phyloP scores from a whole-genome alignment of 2,329 filamentous ascomycete species.

The Aspergillus intermedius region DNA sequence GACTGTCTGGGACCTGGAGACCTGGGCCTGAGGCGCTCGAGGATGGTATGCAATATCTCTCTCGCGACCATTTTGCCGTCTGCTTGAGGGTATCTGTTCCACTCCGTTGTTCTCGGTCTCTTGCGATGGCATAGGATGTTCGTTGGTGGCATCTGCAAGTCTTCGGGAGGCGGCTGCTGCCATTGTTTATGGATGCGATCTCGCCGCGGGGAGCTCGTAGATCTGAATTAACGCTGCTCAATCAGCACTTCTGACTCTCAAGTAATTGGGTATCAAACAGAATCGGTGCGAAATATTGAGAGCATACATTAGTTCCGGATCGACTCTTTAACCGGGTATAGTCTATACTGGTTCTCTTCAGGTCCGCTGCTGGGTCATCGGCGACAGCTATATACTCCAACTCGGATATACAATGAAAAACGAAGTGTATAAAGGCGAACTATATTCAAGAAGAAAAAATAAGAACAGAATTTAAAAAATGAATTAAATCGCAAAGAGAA shows the following conservation, averaged over 20 bases:
- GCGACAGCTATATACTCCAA: not conserved
- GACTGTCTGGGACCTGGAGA: conserved; percentile 52
- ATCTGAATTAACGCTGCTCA: not conserved
- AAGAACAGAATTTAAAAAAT: not conserved
- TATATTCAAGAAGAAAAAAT: conserved; percentile 3
- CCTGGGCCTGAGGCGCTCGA: conserved; percentile 49
- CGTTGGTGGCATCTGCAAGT: conserved; percentile 6
- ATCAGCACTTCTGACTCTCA: not conserved
- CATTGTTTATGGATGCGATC: conserved; percentile 7
- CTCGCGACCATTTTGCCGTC: conserved; percentile 11
- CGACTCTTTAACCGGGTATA: too few relatives aligned
- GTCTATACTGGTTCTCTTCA: not conserved
- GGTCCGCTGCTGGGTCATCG: too few relatives aligned
- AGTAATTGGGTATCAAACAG: too few relatives aligned
- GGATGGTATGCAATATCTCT: conserved; percentile 30
- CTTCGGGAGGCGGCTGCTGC: conserved; percentile 9
- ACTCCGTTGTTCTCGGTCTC: conserved; percentile 12
- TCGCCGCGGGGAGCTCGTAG: not conserved
- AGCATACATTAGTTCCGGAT: too few relatives aligned
- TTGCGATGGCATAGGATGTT: conserved; percentile 7
- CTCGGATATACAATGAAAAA: not conserved
- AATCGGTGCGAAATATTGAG: too few relatives aligned
- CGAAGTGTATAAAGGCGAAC: not conserved
- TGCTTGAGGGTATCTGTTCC: conserved; percentile 16
- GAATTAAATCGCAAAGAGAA: not conserved